A percentile compares a stretch with the other conserved stretches of the same genome.
Evolutionary conservation across 768 basidiomycete species (phyloP).

Genomic region (Clitopilus passeckerianus): DNA sequence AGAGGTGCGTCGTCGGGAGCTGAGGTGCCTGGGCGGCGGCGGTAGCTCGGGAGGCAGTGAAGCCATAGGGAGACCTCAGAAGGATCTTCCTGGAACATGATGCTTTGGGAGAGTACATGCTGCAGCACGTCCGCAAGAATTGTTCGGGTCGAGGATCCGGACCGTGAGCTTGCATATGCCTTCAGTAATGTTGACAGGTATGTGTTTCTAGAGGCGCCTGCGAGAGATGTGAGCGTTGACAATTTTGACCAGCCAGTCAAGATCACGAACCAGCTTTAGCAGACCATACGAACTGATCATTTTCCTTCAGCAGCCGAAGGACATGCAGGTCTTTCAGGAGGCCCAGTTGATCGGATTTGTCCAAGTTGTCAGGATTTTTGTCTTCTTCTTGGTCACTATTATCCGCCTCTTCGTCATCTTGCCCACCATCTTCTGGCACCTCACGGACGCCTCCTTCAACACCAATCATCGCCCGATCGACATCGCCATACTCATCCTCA

Average conservation of each 20-base stretch:
- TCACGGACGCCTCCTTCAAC: not conserved
- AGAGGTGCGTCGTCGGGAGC: slow-evolving; percentile 50
- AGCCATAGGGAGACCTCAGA: slow-evolving; percentile 77
- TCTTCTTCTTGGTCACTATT: slow-evolving; percentile 18
- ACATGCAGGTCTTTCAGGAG: slow-evolving; percentile 74
- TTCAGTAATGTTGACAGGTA: slow-evolving; percentile 72
- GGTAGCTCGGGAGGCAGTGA: slow-evolving; percentile 47
- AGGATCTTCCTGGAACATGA: slow-evolving; percentile 76
- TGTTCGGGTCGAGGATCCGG: slow-evolving; percentile 39
- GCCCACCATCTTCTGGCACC: not conserved
- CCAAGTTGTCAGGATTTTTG: slow-evolving; percentile 19
- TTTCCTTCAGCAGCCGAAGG: slow-evolving; percentile 65
- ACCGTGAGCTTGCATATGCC: slow-evolving; percentile 46
- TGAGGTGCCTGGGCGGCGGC: slow-evolving; percentile 27
- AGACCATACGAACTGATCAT: slow-evolving; percentile 77
- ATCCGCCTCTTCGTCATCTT: slow-evolving; percentile 2
- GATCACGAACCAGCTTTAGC: slow-evolving; percentile 58
- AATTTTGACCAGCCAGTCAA: not conserved
- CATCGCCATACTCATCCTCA: not conserved
- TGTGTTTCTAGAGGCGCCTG: slow-evolving; percentile 49
- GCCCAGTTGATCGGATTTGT: slow-evolving; percentile 16
- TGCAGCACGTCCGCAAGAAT: slow-evolving; percentile 50
- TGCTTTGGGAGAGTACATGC: slow-evolving; percentile 62
- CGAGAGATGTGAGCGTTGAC: not conserved
- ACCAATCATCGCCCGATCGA: not conserved